Evolutionary conservation across 208 protist species (phyloP), one percentile per base, ranked within the genome.

Genomic region (Borovskyia barvae): DNA sequence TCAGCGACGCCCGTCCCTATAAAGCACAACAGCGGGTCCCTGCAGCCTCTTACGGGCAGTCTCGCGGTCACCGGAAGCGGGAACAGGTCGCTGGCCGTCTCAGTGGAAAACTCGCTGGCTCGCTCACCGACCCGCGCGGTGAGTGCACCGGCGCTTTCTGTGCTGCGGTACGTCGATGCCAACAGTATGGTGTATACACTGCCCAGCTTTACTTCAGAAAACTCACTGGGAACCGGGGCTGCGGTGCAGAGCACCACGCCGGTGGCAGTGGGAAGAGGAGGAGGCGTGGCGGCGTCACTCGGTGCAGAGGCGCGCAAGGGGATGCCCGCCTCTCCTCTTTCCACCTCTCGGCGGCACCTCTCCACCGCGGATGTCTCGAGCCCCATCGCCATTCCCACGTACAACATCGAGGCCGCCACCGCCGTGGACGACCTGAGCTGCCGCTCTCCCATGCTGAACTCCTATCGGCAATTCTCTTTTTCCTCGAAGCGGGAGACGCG

Each of bases 401-500:
- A 84, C 69, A 77, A 79, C 62, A 62, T 59, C 7, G 41, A 37
- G n/a, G 62, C 47, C 14, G 37, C 53, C 9, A 50, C 52, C 5
- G 64, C 60, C 28, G 66, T 54, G 24, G 76, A 83, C 32, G 64
- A 65, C 3, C 56, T 62, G n/a, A 66, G 50, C 26, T 57, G 59
- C 39, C 56, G 58, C 56, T 87, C 81, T 11, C 85, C 81, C 1
- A 60, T 89, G 51, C 65, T 92, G 60, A 77, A 74, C 14, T 92
- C 85, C 6, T 92, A 87, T 60, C 72, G 73, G 5, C 54, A 80
- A 60, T 66, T 77, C 49, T 77, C 77, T 24, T 87, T 85, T 43
- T 79, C 80, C 9, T 55, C 63, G 20, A 69, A 70, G 41, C 48
- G 61, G 0, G 46, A 66, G 36, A 36, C 42, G 14, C 22, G 43